Percentiles rank a stretch among this genome's conserved stretches.
phyloP scores from a whole-genome alignment of 768 basidiomycete genomes.

The Xerocomellus dryophilus region DNA sequence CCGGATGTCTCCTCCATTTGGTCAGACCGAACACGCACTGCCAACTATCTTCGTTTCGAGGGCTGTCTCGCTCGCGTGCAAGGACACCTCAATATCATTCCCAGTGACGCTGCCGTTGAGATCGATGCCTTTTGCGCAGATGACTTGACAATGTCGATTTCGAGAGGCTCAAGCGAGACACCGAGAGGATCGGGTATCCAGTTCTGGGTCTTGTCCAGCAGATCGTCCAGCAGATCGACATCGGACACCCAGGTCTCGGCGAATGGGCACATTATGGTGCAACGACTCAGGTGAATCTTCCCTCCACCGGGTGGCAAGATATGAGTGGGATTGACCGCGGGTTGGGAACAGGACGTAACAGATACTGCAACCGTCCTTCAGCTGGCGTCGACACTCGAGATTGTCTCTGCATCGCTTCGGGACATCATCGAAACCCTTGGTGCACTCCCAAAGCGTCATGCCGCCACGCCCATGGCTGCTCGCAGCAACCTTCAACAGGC shows the following conservation, averaged over 20 bases:
- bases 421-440: constrained; percentile 31
- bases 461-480: constrained; percentile 42
- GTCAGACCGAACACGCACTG: constrained; percentile 34
- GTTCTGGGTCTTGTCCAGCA: constrained; percentile 45
- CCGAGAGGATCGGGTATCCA: constrained; percentile 44
- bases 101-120: constrained; percentile 35
- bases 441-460: constrained; percentile 31
- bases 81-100: constrained; percentile 39
- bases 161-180: constrained; percentile 37
- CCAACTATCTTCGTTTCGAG: constrained; percentile 31
- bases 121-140: constrained; percentile 35
- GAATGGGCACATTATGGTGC: constrained; percentile 50
- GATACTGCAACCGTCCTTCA: constrained; percentile 46
- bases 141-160: constrained; percentile 39
- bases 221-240: constrained; percentile 39
- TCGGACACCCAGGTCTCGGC: constrained; percentile 34
- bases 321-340: neutral
- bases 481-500: constrained; percentile 49
- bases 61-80: constrained; percentile 37
- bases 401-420: constrained; percentile 31
- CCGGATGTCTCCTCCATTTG: constrained; percentile 37
- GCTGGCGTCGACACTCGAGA: constrained; percentile 37
- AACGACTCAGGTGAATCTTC: constrained; percentile 41
- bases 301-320: too few species aligned
- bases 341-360: constrained; percentile 41